Conservation (phyloP, 2,329 filamentous ascomycete species). For the Pseudodiploospora longispora region DNA sequence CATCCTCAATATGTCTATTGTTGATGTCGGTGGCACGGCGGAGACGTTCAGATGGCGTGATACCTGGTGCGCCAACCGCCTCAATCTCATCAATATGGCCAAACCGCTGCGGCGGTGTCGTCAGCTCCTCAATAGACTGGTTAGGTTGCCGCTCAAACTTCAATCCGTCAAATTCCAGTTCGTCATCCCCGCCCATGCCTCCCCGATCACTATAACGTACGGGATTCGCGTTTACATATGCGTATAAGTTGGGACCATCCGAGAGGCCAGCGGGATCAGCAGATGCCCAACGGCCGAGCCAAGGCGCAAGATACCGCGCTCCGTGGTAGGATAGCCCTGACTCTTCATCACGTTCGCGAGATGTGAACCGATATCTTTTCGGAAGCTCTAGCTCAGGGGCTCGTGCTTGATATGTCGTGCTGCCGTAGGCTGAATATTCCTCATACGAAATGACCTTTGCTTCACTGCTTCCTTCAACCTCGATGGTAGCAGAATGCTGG, state of each 20-base stretch:
- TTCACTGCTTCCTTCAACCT: slow-evolving; percentile 15
- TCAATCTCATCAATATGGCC: no score
- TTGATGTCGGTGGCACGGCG: no score
- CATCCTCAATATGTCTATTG: no score
- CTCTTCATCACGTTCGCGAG: slow-evolving; percentile 13
- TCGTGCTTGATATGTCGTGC: slow-evolving; percentile 8
- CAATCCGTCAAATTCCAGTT: no score
- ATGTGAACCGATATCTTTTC: slow-evolving; percentile 17
- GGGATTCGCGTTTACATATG: slow-evolving; percentile 10
- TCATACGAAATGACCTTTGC: slow-evolving; percentile 20
- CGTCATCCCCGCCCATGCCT: no score
- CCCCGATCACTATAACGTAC: background rate
- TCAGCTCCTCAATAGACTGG: no score
- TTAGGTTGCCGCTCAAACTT: no score
- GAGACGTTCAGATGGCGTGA: no score
- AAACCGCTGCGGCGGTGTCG: no score
- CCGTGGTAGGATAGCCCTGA: slow-evolving; percentile 19
- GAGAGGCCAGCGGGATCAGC: slow-evolving; percentile 15
- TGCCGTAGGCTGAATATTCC: slow-evolving; percentile 22
- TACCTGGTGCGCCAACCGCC: no score
- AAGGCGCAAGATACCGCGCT: slow-evolving; percentile 17
- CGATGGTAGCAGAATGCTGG: slow-evolving; percentile 8
- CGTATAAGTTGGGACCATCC: slow-evolving; percentile 14
- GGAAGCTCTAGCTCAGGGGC: slow-evolving; percentile 9
- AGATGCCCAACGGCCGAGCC: slow-evolving; percentile 17